Conservation (phyloP, 305 asterid genomes). For the Fraxinus velutina region DNA sequence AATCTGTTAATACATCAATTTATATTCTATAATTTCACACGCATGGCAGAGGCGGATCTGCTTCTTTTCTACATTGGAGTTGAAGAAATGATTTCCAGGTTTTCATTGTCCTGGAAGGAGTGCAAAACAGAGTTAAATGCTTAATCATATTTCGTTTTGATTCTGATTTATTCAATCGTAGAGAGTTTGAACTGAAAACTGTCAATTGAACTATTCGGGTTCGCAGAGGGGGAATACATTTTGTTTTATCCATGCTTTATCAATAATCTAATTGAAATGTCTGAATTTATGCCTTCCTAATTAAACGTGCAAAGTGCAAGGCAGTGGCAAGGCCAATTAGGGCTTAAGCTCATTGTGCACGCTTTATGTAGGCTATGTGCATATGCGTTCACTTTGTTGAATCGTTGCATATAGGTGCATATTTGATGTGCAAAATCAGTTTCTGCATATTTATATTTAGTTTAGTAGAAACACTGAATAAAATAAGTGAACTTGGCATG, state of each 20-base stretch:
- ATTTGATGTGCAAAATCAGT: background rate
- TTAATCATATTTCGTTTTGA: background rate
- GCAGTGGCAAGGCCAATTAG: background rate
- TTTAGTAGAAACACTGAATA: background rate
- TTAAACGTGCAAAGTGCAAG: background rate
- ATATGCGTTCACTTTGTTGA: background rate
- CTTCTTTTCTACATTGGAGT: background rate
- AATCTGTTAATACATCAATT: background rate
- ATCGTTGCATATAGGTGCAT: background rate
- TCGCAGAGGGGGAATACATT: background rate
- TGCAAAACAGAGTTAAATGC: background rate
- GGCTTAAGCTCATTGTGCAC: background rate
- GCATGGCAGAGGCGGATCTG: background rate
- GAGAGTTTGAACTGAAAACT: background rate
- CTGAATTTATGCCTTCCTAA: background rate
- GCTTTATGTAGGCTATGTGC: background rate
- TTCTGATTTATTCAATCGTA: background rate
- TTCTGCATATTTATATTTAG: background rate
- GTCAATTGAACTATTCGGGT: background rate
- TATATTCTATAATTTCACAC: background rate
- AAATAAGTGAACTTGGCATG: background rate
- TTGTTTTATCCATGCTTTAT: background rate
- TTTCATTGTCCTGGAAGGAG: background rate
- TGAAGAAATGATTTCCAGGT: background rate
- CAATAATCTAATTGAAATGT: background rate